Conservation (phyloP, 2,329 filamentous ascomycete species). For the Neofusicoccum kwambonambiense region DNA sequence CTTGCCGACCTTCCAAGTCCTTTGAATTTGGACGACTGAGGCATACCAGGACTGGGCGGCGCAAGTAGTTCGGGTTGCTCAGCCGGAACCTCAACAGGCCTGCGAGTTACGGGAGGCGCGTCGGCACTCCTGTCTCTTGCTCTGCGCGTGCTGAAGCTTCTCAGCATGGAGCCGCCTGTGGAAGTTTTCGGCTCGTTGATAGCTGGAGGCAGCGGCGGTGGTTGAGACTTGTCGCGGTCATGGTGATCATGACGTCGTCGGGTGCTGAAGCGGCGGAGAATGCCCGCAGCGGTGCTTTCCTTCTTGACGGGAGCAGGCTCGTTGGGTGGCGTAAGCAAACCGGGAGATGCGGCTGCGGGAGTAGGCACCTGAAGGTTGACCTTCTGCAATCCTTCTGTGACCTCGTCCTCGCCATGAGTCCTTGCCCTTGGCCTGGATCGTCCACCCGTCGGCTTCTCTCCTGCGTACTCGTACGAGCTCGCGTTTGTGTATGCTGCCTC, state of each 20-base stretch:
- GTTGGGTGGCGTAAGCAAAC: conserved; percentile 55
- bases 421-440: conserved; percentile 80
- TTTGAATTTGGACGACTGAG: conserved; percentile 60
- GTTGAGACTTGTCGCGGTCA: conserved; percentile 55
- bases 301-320: conserved; percentile 65
- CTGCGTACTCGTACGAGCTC: conserved; percentile 80
- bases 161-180: conserved; percentile 58
- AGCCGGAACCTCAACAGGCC: conserved; percentile 56
- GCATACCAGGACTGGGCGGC: conserved; percentile 64
- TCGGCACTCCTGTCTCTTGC: conserved; percentile 54
- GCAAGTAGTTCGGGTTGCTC: conserved; percentile 70
- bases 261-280: conserved; percentile 89
- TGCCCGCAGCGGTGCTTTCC: conserved; percentile 79
- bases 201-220: conserved; percentile 72
- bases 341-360: conserved; percentile 41
- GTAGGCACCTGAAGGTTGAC: conserved; percentile 55
- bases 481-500: conserved; percentile 88
- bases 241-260: conserved; percentile 66
- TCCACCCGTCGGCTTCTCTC: conserved; percentile 81
- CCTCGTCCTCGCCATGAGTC: conserved; percentile 93
- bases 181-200: conserved; percentile 75
- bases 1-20: conserved; percentile 83
- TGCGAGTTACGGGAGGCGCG: conserved; percentile 47
- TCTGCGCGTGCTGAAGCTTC: conserved; percentile 83
- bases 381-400: conserved; percentile 69